These are phyloP conservation scores for Hypoxylon sp. DNA, from an alignment of 2,329 filamentous ascomycete genomes.

Conservation along the genomic window DNA sequence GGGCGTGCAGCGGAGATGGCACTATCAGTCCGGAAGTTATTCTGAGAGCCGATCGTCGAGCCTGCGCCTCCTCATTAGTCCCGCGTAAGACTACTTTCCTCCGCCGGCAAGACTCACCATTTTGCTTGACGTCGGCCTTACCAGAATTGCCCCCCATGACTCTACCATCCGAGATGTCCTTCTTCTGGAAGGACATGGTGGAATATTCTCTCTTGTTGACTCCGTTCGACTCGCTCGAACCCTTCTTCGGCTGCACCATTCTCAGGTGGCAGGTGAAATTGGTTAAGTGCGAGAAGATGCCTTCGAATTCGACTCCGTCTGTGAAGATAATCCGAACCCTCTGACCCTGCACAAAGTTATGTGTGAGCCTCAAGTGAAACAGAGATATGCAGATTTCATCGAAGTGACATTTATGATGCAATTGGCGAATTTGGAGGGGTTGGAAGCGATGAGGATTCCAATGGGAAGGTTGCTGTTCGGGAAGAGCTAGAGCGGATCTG, in stretches of 20 bases:
- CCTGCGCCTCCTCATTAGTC: constrained; percentile 63
- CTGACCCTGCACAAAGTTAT: constrained; percentile 46
- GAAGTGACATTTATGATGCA: constrained; percentile 33
- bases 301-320: constrained; percentile 47
- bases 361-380: constrained; percentile 41
- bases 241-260: constrained; percentile 57
- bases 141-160: constrained; percentile 49
- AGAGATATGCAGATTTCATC: constrained; percentile 15
- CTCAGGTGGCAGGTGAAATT: constrained; percentile 50
- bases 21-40: constrained; percentile 87
- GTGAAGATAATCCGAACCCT: constrained; percentile 47
- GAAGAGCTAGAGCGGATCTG: constrained; percentile 42
- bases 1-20: constrained; percentile 85
- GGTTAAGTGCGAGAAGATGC: constrained; percentile 37
- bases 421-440: constrained; percentile 43
- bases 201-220: constrained; percentile 52
- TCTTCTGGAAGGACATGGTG: constrained; percentile 54
- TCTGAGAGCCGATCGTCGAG: constrained; percentile 79
- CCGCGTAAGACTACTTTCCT: constrained; percentile 9
- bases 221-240: constrained; percentile 52
- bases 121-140: constrained; percentile 59
- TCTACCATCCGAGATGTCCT: constrained; percentile 50
- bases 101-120: constrained; percentile 55
- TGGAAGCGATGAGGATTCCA: constrained; percentile 32
- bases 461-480: constrained; percentile 43